Percentiles rank a stretch among this genome's conserved stretches.
phyloP scores from a whole-genome alignment of 164 flowering plant species.

The Santalum album region DNA sequence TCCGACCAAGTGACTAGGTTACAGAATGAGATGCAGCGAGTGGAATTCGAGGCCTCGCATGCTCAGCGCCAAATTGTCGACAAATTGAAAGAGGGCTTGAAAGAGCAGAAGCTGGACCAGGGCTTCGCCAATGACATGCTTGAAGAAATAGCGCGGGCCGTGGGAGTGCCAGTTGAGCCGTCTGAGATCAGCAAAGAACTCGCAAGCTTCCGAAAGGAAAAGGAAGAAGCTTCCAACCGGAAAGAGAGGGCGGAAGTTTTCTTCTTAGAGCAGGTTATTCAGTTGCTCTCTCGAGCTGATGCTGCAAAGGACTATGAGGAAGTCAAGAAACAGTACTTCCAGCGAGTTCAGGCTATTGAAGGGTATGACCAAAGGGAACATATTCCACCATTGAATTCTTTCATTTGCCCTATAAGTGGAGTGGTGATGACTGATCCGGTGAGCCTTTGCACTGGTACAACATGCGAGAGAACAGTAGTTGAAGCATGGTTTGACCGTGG shows the following conservation, averaged over 20 bases:
- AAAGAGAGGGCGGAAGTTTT: constrained; percentile 53
- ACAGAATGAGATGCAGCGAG: constrained; percentile 69
- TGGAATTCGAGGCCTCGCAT: constrained; percentile 46
- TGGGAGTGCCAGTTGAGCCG: constrained; percentile 59
- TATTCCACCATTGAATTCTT: constrained; percentile 44
- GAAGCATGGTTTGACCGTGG: constrained; percentile 47
- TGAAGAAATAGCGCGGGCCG: constrained; percentile 57
- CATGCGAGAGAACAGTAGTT: constrained; percentile 55
- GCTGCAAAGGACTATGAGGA: constrained; percentile 62
- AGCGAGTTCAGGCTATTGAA: constrained; percentile 37
- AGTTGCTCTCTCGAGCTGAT: constrained; percentile 60
- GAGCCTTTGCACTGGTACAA: constrained; percentile 62
- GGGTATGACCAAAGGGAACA: constrained; percentile 22
- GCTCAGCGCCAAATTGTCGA: constrained; percentile 47
- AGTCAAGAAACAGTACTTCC: constrained; percentile 33
- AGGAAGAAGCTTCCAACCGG: constrained; percentile 55
- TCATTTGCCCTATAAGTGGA: constrained; percentile 38
- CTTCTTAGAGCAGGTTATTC: constrained; percentile 60
- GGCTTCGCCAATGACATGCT: constrained; percentile 69
- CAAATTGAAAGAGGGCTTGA: constrained; percentile 48
- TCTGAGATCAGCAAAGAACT: constrained; percentile 57
- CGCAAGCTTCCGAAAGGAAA: constrained; percentile 45
- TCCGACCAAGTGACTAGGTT: constrained; percentile 49
- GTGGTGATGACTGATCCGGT: constrained; percentile 68
- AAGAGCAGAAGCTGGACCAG: constrained; percentile 44